phyloP scores from a whole-genome alignment of 805 yeast genomes.

The Ogataea ganodermae region DNA sequence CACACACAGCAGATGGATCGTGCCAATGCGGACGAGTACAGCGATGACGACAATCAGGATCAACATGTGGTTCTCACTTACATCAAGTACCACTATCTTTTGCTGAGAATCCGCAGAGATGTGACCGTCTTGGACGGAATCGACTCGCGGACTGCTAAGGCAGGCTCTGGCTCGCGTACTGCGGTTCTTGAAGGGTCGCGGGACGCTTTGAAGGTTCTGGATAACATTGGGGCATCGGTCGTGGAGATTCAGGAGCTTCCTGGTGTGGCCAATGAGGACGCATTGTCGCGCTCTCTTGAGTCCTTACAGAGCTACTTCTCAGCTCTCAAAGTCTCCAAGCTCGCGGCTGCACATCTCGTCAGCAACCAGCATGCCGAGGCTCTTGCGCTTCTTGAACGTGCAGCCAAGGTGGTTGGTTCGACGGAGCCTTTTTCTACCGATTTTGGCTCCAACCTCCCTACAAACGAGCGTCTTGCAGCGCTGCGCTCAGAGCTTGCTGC shows the following conservation, averaged over 20 bases:
- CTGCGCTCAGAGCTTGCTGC: constrained; percentile 26
- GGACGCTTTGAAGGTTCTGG: constrained; percentile 52
- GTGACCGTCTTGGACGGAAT: constrained; percentile 41
- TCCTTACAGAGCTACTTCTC: constrained; percentile 49
- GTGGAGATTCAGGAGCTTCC: constrained; percentile 75
- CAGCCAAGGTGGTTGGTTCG: constrained; percentile 22
- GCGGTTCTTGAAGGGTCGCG: constrained; percentile 35
- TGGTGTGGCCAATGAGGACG: constrained; percentile 88
- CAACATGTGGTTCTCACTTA: constrained; percentile 75
- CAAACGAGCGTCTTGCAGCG: constrained; percentile 34
- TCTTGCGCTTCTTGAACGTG: constrained; percentile 43
- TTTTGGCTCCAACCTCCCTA: constrained; percentile 47
- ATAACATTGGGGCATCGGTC: constrained; percentile 53
- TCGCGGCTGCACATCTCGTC: constrained; percentile 48
- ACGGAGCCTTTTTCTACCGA: constrained; percentile 24
- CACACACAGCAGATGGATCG: constrained; percentile 59
- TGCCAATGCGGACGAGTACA: constrained; percentile 43
- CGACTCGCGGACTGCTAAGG: constrained; percentile 29
- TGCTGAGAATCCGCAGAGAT: constrained; percentile 76
- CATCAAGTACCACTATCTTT: constrained; percentile 65
- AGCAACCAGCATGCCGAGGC: constrained; percentile 47
- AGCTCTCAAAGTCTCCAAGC: constrained; percentile 42
- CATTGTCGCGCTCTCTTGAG: constrained; percentile 55
- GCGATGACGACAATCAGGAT: constrained; percentile 63
- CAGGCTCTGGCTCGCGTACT: constrained; percentile 25